Evolutionary conservation across 352 stramenopile genomes (phyloP).

Genomic region (Globisporangium emineosum): DNA sequence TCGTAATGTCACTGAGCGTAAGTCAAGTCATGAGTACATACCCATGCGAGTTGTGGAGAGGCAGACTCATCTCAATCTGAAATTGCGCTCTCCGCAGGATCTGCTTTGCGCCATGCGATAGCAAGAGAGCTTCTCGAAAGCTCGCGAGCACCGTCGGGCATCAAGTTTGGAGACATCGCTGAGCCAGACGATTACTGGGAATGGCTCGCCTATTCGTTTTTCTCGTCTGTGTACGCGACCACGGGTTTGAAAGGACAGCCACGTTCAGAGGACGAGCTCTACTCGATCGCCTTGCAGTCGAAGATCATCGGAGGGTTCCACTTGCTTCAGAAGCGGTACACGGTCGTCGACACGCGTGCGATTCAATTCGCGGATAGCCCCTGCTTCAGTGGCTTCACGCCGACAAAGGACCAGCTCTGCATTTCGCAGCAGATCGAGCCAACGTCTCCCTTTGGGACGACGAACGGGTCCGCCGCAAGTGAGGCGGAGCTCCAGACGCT

Average conservation of each 20-base stretch:
- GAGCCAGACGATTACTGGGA: constrained; percentile 44
- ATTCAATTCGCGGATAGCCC: constrained; percentile 28
- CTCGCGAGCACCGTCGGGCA: constrained; percentile 29
- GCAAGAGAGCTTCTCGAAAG: constrained; percentile 43
- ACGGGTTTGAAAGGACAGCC: constrained; percentile 23
- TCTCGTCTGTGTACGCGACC: constrained; percentile 37
- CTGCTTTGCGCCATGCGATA: constrained; percentile 39
- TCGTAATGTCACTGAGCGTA: constrained; percentile 59
- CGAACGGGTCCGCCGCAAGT: constrained; percentile 18
- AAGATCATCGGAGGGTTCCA: constrained; percentile 66
- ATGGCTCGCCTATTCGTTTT: constrained; percentile 56
- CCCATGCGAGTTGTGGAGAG: background rate
- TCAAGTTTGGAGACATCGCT: constrained; percentile 41
- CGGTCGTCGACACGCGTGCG: constrained; percentile 43
- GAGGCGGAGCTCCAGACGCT: constrained; percentile 26
- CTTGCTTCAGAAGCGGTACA: constrained; percentile 47
- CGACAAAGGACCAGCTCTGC: constrained; percentile 38
- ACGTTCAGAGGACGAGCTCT: constrained; percentile 22
- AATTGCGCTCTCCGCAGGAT: background rate
- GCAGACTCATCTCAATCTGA: background rate
- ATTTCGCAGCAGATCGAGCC: background rate
- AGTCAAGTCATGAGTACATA: constrained; percentile 1
- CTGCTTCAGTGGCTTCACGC: constrained; percentile 45
- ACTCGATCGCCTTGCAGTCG: constrained; percentile 48
- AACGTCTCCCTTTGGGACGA: background rate